These are phyloP conservation scores for Ceratobasidium papillatum DNA, from an alignment of 1,284 basidiomycete genomes.

Conservation along the genomic window DNA sequence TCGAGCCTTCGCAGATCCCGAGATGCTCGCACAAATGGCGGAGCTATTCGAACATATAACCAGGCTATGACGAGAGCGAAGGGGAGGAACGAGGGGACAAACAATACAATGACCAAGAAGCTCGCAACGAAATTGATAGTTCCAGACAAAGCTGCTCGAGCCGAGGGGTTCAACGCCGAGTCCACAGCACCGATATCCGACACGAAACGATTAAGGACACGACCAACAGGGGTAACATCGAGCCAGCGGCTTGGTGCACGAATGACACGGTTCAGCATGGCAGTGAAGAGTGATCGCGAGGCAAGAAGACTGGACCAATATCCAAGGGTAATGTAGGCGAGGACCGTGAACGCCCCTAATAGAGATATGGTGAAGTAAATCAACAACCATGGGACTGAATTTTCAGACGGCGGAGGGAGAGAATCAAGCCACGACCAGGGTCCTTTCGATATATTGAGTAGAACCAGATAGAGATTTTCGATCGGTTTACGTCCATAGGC, in stretches of 20 bases:
- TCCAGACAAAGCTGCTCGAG: slow-evolving; percentile 64
- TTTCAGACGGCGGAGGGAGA: slow-evolving; percentile 64
- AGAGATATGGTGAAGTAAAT: slow-evolving; percentile 70
- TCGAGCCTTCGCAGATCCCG: slow-evolving; percentile 78
- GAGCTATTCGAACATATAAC: slow-evolving; percentile 75
- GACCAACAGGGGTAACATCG: slow-evolving; percentile 72
- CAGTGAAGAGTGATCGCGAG: slow-evolving; percentile 65
- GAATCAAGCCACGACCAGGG: slow-evolving; percentile 55
- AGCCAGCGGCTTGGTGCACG: slow-evolving; percentile 72
- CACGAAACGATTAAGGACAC: slow-evolving; percentile 82
- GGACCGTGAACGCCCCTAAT: slow-evolving; percentile 61
- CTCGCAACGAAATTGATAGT: slow-evolving; percentile 71
- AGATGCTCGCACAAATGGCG: slow-evolving; percentile 72
- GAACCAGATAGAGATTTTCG: slow-evolving; percentile 47
- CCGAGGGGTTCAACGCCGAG: slow-evolving; percentile 66
- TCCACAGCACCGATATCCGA: slow-evolving; percentile 81
- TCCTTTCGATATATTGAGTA: slow-evolving; percentile 49
- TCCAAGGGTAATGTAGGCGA: slow-evolving; percentile 67
- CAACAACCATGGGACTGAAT: slow-evolving; percentile 72
- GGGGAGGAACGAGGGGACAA: slow-evolving; percentile 73
- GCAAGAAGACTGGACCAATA: slow-evolving; percentile 74
- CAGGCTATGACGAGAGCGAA: slow-evolving; percentile 72
- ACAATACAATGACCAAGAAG: slow-evolving; percentile 68
- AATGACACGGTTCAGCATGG: slow-evolving; percentile 64
- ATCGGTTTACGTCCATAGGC: slow-evolving; percentile 57